A percentile compares a stretch with the other conserved stretches of the same genome.
phyloP scores from a whole-genome alignment of 108 stramenopile species.

The Nitzschia palea region DNA sequence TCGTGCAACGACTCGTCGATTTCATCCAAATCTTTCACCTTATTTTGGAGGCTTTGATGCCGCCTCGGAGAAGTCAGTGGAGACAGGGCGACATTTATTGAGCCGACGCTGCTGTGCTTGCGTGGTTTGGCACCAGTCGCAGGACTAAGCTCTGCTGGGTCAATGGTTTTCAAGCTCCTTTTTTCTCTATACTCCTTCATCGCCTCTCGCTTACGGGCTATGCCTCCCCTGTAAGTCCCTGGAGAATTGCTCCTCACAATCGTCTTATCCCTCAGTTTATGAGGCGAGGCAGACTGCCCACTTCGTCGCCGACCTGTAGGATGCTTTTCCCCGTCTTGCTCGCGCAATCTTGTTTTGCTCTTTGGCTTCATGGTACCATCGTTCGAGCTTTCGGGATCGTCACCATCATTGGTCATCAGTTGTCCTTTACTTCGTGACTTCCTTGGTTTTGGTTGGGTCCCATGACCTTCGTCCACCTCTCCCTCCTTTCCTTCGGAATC shows the following conservation, averaged over 20 bases:
- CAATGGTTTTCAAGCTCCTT: neutral
- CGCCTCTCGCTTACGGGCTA: conserved; percentile 10
- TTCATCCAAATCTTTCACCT: neutral
- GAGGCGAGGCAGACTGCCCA: conserved; percentile 1
- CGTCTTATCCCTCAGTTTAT: neutral
- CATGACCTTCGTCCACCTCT: neutral
- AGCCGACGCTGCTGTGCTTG: neutral
- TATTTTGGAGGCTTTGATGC: neutral
- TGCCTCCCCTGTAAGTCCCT: conserved; percentile 1
- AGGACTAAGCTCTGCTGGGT: too few species aligned
- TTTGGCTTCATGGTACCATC: neutral
- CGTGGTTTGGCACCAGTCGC: neutral
- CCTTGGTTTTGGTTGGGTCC: neutral
- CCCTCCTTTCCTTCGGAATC: neutral
- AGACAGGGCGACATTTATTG: neutral
- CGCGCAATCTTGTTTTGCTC: neutral
- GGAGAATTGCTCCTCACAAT: neutral
- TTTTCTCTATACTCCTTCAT: conserved; percentile 14
- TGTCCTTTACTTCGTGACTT: neutral
- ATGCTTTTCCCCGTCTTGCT: conserved; percentile 1
- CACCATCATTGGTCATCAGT: neutral
- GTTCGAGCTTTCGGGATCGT: neutral
- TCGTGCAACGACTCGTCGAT: conserved; percentile 7
- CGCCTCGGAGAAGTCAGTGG: neutral
- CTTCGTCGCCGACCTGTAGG: neutral